These are phyloP conservation scores for Phytophthora hibernalis DNA, from an alignment of 352 stramenopile genomes.

Conservation along the genomic window DNA sequence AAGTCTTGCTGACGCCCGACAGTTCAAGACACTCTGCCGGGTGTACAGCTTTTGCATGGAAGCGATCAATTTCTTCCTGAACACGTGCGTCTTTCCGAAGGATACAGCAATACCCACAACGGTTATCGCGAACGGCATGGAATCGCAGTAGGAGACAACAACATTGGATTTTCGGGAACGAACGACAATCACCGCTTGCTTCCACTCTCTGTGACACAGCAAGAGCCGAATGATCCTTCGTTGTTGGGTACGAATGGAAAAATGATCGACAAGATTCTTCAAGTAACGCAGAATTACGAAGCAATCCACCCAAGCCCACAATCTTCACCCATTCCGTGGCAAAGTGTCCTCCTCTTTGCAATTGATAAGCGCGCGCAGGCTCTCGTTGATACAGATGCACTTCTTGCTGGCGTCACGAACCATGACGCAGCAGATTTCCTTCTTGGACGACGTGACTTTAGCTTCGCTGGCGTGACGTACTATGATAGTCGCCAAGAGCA, in stretches of 20 bases:
- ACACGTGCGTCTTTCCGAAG: constrained; percentile 78
- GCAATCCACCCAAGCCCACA: constrained; percentile 20
- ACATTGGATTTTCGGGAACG: constrained; percentile 90
- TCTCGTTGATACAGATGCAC: constrained; percentile 87
- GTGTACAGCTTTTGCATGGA: constrained; percentile 71
- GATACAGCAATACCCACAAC: constrained; percentile 87
- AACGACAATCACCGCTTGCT: constrained; percentile 90
- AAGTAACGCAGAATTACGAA: constrained; percentile 45
- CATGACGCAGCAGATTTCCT: constrained; percentile 62
- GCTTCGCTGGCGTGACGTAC: constrained; percentile 78
- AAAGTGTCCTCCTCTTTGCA: constrained; percentile 50
- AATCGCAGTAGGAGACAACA: constrained; percentile 63
- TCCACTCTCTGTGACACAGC: constrained; percentile 71
- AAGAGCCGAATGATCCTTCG: constrained; percentile 53
- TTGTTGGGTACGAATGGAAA: constrained; percentile 84
- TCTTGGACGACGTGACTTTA: constrained; percentile 34
- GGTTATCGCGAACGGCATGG: constrained; percentile 81
- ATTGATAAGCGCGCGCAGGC: constrained; percentile 55
- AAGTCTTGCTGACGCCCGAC: constrained; percentile 71
- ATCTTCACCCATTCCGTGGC: constrained; percentile 40
- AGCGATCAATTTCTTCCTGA: constrained; percentile 90
- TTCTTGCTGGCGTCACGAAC: constrained; percentile 75
- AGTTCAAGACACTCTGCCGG: constrained; percentile 62
- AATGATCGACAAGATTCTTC: constrained; percentile 85
- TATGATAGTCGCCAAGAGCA: constrained; percentile 65